A percentile compares a stretch with the other conserved stretches of the same genome.
These are phyloP conservation scores for Incumbomyces delicatus DNA, from an alignment of 2,329 filamentous ascomycete genomes.

Conservation along the genomic window DNA sequence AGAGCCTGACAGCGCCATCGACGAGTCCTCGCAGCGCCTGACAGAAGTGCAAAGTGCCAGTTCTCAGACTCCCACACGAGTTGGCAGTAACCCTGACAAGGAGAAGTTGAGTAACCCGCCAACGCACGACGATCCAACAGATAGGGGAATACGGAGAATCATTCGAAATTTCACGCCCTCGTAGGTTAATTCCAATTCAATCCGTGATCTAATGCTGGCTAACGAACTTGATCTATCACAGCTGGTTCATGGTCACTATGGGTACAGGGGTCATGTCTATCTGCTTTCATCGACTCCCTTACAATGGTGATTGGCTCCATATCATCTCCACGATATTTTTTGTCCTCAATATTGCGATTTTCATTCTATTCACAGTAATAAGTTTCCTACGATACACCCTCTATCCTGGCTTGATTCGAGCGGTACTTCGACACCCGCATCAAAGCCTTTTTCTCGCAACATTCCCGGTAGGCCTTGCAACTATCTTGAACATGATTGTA, in stretches of 20 bases:
- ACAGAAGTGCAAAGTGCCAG: too few relatives aligned
- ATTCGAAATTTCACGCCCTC: too few relatives aligned
- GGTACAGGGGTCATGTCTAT: conserved; percentile 59
- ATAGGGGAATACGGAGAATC: too few relatives aligned
- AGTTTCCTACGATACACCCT: conserved; percentile 52
- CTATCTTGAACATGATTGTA: conserved; percentile 57
- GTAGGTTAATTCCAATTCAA: neutral
- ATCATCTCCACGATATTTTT: conserved; percentile 54
- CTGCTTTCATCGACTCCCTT: conserved; percentile 54
- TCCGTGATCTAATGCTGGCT: conserved; percentile 29
- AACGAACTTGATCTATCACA: conserved; percentile 31
- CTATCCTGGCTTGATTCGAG: conserved; percentile 56
- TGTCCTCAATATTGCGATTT: conserved; percentile 49
- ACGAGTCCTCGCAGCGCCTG: too few relatives aligned
- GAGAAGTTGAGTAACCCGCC: too few relatives aligned
- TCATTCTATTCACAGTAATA: conserved; percentile 36
- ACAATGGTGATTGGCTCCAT: conserved; percentile 47
- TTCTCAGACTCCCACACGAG: too few relatives aligned
- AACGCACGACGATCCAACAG: too few relatives aligned
- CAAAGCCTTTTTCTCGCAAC: conserved; percentile 61
- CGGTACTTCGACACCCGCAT: conserved; percentile 57
- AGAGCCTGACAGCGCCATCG: too few relatives aligned
- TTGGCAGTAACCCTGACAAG: too few relatives aligned
- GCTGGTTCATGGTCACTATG: conserved; percentile 53
- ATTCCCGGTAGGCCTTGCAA: conserved; percentile 59